Evolutionary conservation across 225 moss, liverwort and hornwort species (phyloP).

Genomic region (Marchantia paleacea): DNA sequence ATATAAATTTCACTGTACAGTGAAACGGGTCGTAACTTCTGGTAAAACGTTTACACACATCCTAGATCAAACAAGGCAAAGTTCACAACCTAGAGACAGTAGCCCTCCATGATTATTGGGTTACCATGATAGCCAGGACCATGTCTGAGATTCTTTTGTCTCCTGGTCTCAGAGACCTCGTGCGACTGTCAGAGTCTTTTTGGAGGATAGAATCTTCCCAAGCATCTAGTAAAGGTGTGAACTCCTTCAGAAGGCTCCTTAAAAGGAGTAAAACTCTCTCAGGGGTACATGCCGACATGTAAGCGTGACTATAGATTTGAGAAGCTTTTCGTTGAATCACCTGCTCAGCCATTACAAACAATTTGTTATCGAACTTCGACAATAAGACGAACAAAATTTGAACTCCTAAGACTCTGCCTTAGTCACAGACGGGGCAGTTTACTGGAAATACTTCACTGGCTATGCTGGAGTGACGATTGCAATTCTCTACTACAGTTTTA

Average conservation of each 20-base stretch:
- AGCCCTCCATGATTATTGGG: not conserved
- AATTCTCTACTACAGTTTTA: not conserved
- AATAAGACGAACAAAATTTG: not conserved
- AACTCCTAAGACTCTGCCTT: not conserved
- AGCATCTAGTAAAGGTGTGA: conserved; percentile 22
- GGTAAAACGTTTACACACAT: too few species aligned
- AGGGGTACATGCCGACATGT: conserved; percentile 50
- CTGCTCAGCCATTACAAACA: conserved; percentile 41
- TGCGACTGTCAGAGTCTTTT: not conserved
- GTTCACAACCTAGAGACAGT: too few species aligned
- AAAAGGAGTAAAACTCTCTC: conserved; percentile 63
- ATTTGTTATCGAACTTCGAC: not conserved
- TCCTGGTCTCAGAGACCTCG: conserved; percentile 24
- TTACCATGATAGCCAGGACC: conserved; percentile 59
- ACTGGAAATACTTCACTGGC: not conserved
- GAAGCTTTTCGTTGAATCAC: conserved; percentile 53
- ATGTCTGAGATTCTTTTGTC: conserved; percentile 39
- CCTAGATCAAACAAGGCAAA: not conserved
- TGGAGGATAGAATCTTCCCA: conserved; percentile 20
- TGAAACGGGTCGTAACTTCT: not conserved
- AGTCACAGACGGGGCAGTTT: not conserved
- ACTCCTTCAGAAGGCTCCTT: conserved; percentile 67
- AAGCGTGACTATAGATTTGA: conserved; percentile 67
- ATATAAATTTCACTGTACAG: not conserved
- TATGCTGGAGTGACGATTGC: not conserved